Evolutionary conservation across 305 asterid genomes (phyloP).

Genomic region (Fraxinus angustifolia): DNA sequence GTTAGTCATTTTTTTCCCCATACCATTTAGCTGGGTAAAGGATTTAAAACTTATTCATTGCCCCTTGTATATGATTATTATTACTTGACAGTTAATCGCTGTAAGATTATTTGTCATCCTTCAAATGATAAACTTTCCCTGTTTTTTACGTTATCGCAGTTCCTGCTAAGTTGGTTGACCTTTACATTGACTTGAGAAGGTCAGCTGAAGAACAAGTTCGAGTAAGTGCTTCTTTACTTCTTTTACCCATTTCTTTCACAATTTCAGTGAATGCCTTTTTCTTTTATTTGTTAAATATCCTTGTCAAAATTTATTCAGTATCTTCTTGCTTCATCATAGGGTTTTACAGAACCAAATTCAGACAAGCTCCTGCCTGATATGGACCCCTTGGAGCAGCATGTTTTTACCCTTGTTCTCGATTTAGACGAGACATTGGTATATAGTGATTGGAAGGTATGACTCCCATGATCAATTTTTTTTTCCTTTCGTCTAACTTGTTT

Average conservation of each 20-base stretch:
- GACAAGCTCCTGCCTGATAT: constrained; percentile 91
- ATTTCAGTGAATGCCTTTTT: background rate
- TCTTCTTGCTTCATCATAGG: constrained; percentile 39
- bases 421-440: constrained; percentile 72
- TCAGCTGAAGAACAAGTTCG: constrained; percentile 74
- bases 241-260: constrained; percentile 5
- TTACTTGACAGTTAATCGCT: background rate
- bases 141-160: constrained; percentile 35
- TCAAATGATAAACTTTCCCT: constrained; percentile 7
- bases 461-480: constrained; percentile 7
- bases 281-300: constrained; percentile 1
- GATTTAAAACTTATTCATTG: background rate
- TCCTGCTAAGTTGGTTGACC: constrained; percentile 66
- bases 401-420: constrained; percentile 81
- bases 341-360: constrained; percentile 77
- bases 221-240: constrained; percentile 31
- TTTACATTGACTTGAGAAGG: constrained; percentile 68
- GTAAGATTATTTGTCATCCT: constrained; percentile 3
- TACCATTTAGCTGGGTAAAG: constrained; percentile 8
- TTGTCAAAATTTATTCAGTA: background rate
- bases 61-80: background rate
- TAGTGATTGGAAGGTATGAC: constrained; percentile 82
- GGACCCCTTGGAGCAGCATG: constrained; percentile 78
- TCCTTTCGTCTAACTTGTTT: background rate
- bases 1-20: background rate